phyloP scores from a whole-genome alignment of 352 stramenopile species.

The Phytophthora hibernalis region DNA sequence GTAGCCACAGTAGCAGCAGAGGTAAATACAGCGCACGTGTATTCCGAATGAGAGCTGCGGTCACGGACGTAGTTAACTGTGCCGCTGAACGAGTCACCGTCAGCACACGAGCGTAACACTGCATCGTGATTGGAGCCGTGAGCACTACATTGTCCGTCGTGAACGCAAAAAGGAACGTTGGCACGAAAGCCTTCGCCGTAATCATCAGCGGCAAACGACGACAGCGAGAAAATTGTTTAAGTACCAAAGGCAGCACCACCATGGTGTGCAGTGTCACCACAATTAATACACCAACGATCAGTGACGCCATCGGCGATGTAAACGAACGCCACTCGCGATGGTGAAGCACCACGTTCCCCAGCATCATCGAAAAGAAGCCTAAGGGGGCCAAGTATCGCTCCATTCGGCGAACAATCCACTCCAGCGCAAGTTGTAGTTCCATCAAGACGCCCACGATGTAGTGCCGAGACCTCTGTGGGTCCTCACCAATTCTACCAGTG shows the following conservation, averaged over 20 bases:
- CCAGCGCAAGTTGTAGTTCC: constrained; percentile 57
- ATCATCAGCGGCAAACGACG: neutral
- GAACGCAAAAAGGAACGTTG: constrained; percentile 50
- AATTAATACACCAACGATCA: constrained; percentile 46
- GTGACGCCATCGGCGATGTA: constrained; percentile 38
- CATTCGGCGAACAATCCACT: constrained; percentile 49
- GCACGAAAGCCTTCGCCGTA: constrained; percentile 37
- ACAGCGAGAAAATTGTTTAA: constrained; percentile 31
- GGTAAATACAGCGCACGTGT: constrained; percentile 56
- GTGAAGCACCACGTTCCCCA: constrained; percentile 49
- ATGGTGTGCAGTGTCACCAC: constrained; percentile 41
- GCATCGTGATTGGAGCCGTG: constrained; percentile 41
- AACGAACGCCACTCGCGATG: constrained; percentile 52
- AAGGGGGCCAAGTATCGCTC: constrained; percentile 44
- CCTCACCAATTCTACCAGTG: constrained; percentile 4
- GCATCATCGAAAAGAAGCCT: constrained; percentile 46
- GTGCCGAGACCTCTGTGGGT: constrained; percentile 38
- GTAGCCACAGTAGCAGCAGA: constrained; percentile 45
- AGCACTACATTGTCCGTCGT: constrained; percentile 45
- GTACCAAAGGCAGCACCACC: constrained; percentile 41
- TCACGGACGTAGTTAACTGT: constrained; percentile 39
- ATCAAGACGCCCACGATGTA: constrained; percentile 52
- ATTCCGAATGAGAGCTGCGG: constrained; percentile 41
- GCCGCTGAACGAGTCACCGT: constrained; percentile 57
- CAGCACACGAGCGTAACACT: constrained; percentile 42